Conservation (phyloP, 495 filamentous ascomycete species). For the Daldinia childiae region DNA sequence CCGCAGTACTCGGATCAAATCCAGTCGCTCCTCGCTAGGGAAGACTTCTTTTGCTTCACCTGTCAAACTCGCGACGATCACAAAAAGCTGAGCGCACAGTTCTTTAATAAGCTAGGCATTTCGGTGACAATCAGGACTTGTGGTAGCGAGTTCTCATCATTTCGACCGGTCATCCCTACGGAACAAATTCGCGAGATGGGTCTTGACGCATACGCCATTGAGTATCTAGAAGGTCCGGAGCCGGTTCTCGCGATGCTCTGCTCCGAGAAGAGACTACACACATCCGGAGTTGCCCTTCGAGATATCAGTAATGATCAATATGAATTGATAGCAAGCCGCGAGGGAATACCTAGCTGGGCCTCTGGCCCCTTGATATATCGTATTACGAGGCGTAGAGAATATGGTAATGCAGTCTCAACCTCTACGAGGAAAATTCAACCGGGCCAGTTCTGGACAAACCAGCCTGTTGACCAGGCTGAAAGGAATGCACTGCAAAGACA, state of each 20-base stretch:
- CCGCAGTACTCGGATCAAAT: slow-evolving; percentile 75
- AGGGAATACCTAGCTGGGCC: slow-evolving; percentile 67
- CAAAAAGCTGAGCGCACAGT: slow-evolving; percentile 68
- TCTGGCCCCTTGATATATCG: slow-evolving; percentile 66
- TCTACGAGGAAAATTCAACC: slow-evolving; percentile 60
- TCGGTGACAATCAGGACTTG: slow-evolving; percentile 70
- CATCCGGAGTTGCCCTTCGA: slow-evolving; percentile 68
- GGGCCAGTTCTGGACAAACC: slow-evolving; percentile 77
- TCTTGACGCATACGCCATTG: slow-evolving; percentile 80
- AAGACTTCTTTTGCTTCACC: slow-evolving; percentile 78
- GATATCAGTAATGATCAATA: slow-evolving; percentile 73
- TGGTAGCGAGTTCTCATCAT: slow-evolving; percentile 57
- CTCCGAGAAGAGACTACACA: slow-evolving; percentile 69
- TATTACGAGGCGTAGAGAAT: slow-evolving; percentile 74
- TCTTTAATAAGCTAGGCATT: slow-evolving; percentile 65
- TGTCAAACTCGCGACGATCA: slow-evolving; percentile 77
- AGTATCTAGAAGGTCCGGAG: slow-evolving; percentile 82
- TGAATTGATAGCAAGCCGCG: slow-evolving; percentile 60
- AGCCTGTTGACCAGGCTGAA: slow-evolving; percentile 72
- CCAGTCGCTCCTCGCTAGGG: slow-evolving; percentile 71
- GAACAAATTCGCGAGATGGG: slow-evolving; percentile 66
- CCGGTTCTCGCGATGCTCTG: slow-evolving; percentile 90
- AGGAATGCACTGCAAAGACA: slow-evolving; percentile 60
- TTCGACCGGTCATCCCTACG: slow-evolving; percentile 64
- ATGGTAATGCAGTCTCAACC: slow-evolving; percentile 76